Evolutionary conservation across 345 rosid genomes (phyloP), one percentile per base, ranked within the genome.

Genomic region (Arabidopsis arenosa): DNA sequence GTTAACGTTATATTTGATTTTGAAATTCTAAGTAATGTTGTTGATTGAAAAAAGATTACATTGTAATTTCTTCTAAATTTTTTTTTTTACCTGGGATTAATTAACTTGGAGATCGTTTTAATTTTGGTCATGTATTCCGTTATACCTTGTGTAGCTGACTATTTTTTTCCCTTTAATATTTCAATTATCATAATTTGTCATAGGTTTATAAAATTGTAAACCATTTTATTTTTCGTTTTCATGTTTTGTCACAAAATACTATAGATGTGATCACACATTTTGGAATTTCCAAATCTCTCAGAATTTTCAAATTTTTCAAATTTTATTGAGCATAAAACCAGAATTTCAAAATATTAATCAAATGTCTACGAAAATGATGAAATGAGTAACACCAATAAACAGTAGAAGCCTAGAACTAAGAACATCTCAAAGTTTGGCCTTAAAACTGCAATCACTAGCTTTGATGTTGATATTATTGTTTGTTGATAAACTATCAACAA

Each of bases 401-500:
- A 2, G 8, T 39, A 14, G 5, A 36, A 44, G 4, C 54, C 8
- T 17, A 32, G 1, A 55, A 43, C n/a, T 14, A 7, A 13, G 41
- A 78, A 51, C 67, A 60, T 7, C 67, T 86, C 70, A 93, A 32
- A 86, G 93, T 87, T 91, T 91, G 47, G 84, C 68, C 13, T 66
- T 79, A 68, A 86, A 93, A 55, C 70, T 85, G 60, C 98, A 93
- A 52, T 85, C 81, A 58, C 86, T 93, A 51, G 97, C 89, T 74
- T 91, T 84, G 57, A 93, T 91, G 70, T 87, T 89, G 49, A 90
- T 83, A 45, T 18, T 4, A 66, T 83, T 87, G 68, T 83, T 85
- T 51, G 89, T 73, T 54, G 88, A 79, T 74, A 93, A 83, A 71
- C 89, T 91, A 79, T 93, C 93, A 21, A 91, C 93, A 62, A 88